Percentiles rank a stretch among this genome's conserved stretches.
These are phyloP conservation scores for Cryptococcus jaspeensis DNA, from an alignment of 1,284 basidiomycete species.

Conservation along the genomic window DNA sequence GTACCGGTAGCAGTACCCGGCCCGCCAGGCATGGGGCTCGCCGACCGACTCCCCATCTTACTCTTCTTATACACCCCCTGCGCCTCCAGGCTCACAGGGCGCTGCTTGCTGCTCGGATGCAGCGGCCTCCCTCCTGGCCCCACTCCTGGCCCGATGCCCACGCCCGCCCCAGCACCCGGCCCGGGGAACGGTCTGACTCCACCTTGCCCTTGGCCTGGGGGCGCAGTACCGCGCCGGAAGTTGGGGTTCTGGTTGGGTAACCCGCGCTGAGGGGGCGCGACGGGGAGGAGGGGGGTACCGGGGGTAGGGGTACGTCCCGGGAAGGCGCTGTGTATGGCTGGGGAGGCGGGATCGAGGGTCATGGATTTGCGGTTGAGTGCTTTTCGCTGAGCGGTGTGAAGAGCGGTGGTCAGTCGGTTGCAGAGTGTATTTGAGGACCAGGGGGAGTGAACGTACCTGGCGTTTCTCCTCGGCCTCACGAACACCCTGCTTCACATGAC, in stretches of 20 bases:
- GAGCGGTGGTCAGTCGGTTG: neutral
- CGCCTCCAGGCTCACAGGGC: conserved; percentile 1
- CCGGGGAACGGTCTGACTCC: too few relatives aligned
- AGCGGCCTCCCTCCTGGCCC: neutral
- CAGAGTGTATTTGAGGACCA: too few relatives aligned
- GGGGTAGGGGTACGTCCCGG: conserved; percentile 6
- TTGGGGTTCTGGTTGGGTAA: conserved; percentile 1
- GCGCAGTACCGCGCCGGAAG: neutral
- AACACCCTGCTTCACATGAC: conserved; percentile 35
- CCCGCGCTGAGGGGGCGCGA: conserved; percentile 13
- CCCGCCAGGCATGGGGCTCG: neutral
- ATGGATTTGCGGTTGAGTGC: neutral
- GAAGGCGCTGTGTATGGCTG: neutral
- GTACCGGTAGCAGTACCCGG: neutral
- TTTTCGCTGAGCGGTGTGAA: conserved; percentile 2
- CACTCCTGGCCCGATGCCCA: neutral
- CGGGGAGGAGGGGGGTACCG: conserved; percentile 22
- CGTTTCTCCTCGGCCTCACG: conserved; percentile 29
- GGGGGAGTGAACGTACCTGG: conserved; percentile 19
- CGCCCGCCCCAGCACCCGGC: neutral
- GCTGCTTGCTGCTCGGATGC: neutral
- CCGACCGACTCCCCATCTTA: neutral
- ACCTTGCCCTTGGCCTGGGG: too few relatives aligned
- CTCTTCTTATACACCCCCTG: neutral
- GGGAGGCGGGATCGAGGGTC: neutral